These are phyloP conservation scores for Blastomyces percursus DNA, from an alignment of 2,329 filamentous ascomycete species.

Conservation along the genomic window DNA sequence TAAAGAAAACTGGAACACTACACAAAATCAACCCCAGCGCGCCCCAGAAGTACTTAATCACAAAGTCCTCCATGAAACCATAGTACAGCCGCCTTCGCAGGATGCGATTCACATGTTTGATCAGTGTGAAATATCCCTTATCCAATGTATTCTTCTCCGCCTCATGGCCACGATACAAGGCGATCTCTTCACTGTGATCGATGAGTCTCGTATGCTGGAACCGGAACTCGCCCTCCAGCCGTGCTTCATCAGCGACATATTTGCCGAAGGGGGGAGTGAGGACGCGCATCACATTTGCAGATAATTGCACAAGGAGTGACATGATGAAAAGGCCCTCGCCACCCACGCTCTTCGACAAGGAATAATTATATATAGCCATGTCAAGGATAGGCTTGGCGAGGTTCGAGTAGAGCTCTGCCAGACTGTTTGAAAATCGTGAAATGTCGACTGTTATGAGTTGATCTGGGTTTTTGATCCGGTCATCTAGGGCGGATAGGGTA, in stretches of 20 bases:
- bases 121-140: slow-evolving; percentile 97
- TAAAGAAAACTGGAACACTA: slow-evolving; percentile 92
- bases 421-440: slow-evolving; percentile 86
- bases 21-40: slow-evolving; percentile 83
- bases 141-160: slow-evolving; percentile 94
- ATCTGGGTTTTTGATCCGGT: slow-evolving; percentile 96
- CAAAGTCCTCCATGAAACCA: slow-evolving; percentile 99
- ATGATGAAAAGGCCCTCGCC: slow-evolving; percentile 93
- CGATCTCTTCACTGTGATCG: slow-evolving; percentile 91
- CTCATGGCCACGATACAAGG: slow-evolving; percentile 81
- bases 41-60: slow-evolving; percentile 99
- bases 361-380: slow-evolving; percentile 95
- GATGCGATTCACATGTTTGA: slow-evolving; percentile 98
- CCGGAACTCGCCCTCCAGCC: slow-evolving; percentile 88
- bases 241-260: slow-evolving; percentile 92
- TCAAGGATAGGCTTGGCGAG: slow-evolving; percentile 88
- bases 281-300: slow-evolving; percentile 83
- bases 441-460: slow-evolving; percentile 96
- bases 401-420: slow-evolving; percentile 93
- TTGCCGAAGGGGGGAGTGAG: slow-evolving; percentile 93
- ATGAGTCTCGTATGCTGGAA: slow-evolving; percentile 92
- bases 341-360: slow-evolving; percentile 85
- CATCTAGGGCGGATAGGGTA: slow-evolving; percentile 85
- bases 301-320: slow-evolving; percentile 85
- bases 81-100: slow-evolving; percentile 84